Conservation (phyloP, 306 rosid species). For the Trifolium fragiferum region DNA sequence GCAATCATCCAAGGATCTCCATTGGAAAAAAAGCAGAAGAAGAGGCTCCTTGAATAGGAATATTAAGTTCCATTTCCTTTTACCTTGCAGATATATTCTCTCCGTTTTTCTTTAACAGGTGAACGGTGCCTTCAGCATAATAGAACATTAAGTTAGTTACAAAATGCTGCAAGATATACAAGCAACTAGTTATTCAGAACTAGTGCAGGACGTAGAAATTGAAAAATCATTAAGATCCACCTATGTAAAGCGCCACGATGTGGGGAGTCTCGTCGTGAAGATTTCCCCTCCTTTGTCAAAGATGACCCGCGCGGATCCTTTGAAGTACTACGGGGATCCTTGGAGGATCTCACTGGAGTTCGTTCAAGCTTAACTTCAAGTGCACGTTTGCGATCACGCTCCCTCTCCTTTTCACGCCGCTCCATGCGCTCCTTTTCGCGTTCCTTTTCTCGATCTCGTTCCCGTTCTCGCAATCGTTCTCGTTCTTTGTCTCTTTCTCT, state of each 20-base stretch:
- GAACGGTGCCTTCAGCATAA: constrained; percentile 99
- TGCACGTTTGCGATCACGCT: constrained; percentile 86
- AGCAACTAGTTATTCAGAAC: constrained; percentile 82
- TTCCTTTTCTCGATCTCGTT: constrained; percentile 74
- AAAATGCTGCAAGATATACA: constrained; percentile 73
- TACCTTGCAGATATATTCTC: constrained; percentile 99
- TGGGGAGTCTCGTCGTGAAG: constrained; percentile 80
- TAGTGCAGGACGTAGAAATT: constrained; percentile 72
- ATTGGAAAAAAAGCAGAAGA: constrained; percentile 47
- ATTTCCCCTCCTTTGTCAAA: constrained; percentile 82
- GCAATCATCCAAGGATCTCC: constrained; percentile 50
- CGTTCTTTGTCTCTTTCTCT: constrained; percentile 86
- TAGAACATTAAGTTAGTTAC: constrained; percentile 92
- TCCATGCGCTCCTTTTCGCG: constrained; percentile 83
- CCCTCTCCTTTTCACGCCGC: constrained; percentile 86
- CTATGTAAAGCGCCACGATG: constrained; percentile 80
- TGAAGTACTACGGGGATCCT: constrained; percentile 75
- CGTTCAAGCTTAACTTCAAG: constrained; percentile 56
- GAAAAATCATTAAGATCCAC: constrained; percentile 89
- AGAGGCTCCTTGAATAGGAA: constrained; percentile 49
- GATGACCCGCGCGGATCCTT: constrained; percentile 82
- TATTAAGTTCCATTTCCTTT: constrained; percentile 62
- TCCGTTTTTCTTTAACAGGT: constrained; percentile 98
- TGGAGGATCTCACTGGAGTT: constrained; percentile 62
- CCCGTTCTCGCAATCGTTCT: constrained; percentile 70